A percentile compares a stretch with the other conserved stretches of the same genome.
Evolutionary conservation across 1,139 yeast species (phyloP).

Genomic region (Sugiyamaella japonica): DNA sequence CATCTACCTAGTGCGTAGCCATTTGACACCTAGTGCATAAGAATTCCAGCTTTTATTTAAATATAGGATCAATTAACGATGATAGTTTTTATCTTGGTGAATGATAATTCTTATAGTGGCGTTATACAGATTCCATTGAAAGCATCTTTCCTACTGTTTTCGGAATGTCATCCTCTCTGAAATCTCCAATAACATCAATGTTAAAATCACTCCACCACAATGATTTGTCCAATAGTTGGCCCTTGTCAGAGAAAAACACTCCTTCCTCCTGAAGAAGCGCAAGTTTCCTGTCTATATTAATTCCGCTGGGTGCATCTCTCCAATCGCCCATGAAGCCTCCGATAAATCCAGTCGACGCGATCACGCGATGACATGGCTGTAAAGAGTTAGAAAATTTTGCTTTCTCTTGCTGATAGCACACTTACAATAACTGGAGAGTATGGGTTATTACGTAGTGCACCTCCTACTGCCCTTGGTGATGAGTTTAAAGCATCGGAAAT

Average conservation of each 20-base stretch:
- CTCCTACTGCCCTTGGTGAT: constrained; percentile 19
- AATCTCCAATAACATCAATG: neutral
- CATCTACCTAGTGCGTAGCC: neutral
- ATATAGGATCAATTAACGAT: too few species aligned
- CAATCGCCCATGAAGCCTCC: constrained; percentile 20
- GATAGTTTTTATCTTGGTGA: too few species aligned
- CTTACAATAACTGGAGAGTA: constrained; percentile 16
- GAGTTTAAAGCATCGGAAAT: constrained; percentile 12
- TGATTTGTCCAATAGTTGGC: constrained; percentile 11
- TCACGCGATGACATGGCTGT: constrained; percentile 19
- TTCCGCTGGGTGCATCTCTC: constrained; percentile 19
- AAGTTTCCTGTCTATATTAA: constrained; percentile 10
- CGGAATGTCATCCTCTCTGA: neutral
- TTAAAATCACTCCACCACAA: constrained; percentile 16
- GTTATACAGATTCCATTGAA: too few species aligned
- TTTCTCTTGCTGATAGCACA: neutral
- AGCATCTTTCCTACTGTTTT: too few species aligned
- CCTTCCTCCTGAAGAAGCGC: constrained; percentile 15
- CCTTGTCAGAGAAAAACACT: constrained; percentile 10
- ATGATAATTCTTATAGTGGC: too few species aligned
- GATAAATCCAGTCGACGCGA: constrained; percentile 15
- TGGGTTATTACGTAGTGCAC: constrained; percentile 17
- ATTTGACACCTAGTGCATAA: neutral
- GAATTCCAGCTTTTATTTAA: too few species aligned
- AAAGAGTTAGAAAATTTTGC: neutral